Base-by-base conservation (phyloP, 805 yeast species). In the Lachancea nothofagi region DNA sequence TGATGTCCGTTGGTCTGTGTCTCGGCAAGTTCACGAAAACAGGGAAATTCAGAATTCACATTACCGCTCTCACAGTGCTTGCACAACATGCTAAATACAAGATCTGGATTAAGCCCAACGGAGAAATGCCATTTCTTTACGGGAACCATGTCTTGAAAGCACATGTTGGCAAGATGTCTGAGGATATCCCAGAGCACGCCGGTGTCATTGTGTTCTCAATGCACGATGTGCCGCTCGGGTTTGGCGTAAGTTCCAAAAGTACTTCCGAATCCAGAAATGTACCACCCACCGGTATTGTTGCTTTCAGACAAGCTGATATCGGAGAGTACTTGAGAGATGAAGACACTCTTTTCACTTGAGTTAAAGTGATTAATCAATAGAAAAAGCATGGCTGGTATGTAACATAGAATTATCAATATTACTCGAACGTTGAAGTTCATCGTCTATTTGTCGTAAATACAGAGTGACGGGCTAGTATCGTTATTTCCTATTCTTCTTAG, bases 291-390 rank as follows among this genome's bases (percentile, higher is more conserved):
- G 93, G 81, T 18, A 89, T 93, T 37, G 96, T 90, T 12, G 95
- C 95, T 3, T 90, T 85, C 63, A 80, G 98, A 74, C 98, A 93
- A 62, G 85, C 94, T 50, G 98, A 93, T 69, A 86, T 93, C 50
- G 98, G 98, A 48, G 98, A 93, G 65, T 93, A 87, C 58, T 72
- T 93, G 58, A 88, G 98, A 75, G 97, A 93, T 56, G 98, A 93
- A 71, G 97, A 93, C 64, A 87, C 96, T 29, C 67, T 90, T 50
- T 90, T 90, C 59, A 85, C 96, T 19, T 88, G 69, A 40, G 24
- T 13, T 10, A 17, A n/a, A 12, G 5, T 13, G 14, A 18, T 18
- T 23, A 12, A 27, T 15, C 13, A 9, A n/a, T 12, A 27, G 14
- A 27, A 15, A 21, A n/a, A 32, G 26, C 27, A 32, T 22, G 13